A percentile compares a stretch with the other conserved stretches of the same genome.
Conservation (phyloP, 139 green algal species). For the Protoeuglena noctilucae region DNA sequence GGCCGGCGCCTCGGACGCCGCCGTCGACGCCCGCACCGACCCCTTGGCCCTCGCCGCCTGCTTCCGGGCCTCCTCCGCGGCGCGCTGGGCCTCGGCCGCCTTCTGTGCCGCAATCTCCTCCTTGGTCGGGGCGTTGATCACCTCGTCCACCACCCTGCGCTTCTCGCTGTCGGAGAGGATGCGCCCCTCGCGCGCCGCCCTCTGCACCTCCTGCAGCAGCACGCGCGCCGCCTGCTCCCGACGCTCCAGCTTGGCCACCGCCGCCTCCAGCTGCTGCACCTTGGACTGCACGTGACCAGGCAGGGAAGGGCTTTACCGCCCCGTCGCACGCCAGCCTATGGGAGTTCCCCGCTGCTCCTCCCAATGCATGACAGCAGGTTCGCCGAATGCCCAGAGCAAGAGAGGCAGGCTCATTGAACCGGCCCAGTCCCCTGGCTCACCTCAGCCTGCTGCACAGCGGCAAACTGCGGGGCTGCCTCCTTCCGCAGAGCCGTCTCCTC, state of each 20-base stretch:
- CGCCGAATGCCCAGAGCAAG: no score
- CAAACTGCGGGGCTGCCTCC: no score
- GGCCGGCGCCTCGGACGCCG: neutral
- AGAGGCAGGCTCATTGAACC: no score
- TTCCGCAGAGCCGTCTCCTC: no score
- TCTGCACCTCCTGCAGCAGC: neutral
- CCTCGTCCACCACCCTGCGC: neutral
- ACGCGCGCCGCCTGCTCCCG: neutral
- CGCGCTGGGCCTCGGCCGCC: neutral
- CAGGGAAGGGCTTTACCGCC: no score
- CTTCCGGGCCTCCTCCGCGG: neutral
- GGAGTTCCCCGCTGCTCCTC: no score
- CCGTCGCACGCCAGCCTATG: no score
- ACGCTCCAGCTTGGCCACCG: neutral
- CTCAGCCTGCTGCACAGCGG: neutral
- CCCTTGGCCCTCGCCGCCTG: neutral
- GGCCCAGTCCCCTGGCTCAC: no score
- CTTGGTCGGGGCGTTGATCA: neutral
- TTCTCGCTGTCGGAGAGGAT: neutral
- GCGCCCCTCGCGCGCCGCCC: neutral
- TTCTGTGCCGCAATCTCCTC: neutral
- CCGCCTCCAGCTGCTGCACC: neutral
- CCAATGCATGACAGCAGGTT: no score
- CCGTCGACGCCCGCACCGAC: neutral
- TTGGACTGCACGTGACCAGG: neutral